Base-by-base conservation (phyloP, 148 eudicot species). In the Cornus suecica region DNA sequence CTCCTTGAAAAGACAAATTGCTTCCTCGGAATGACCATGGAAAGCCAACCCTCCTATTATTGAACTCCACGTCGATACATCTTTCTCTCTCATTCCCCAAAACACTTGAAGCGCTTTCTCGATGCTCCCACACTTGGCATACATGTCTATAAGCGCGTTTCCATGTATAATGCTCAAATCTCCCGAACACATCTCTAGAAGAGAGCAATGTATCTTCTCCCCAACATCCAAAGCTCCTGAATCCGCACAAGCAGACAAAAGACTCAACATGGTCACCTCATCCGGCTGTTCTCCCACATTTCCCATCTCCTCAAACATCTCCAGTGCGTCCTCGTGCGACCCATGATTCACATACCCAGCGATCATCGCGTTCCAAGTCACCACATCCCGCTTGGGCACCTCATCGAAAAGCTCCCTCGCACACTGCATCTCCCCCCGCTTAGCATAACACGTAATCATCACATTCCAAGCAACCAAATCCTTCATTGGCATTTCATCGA, bases 401-500 rank as follows among this genome's bases (percentile, higher is more conserved):
- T 79, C 28, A 75, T 86, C 66, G 51, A 89, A 87, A 42, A 89
- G 77, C 25, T 76, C 85, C 77, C 88, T 82, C 4, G 91, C 91
- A 64, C 65, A 68, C 56, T 74, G 86, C 89, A 88, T 82, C 37
- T 86, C 71, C 23, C 92, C 86, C 48, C 69, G 69, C 78, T 86
- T 88, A 14, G 82, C 84, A 71, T 86, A 88, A n/a, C 82, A 87
- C 0, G 89, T 88, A 28, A 88, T 84, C 86, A 88, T 86, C 51
- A 88, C 89, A 76, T 88, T 88, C 89, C 87, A 88, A 20, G 91
- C 84, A 54, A 88, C 78, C 80, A 88, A 74, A 84, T 88, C 91
- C 75, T 67, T 88, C 66, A 63, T 79, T 0, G 91, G 89, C 89
- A 88, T 88, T 25, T 82, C 86, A 66, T 86, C 84, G 20, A 88